Evolutionary conservation across 169 alveolate species (phyloP).

Genomic region (Amoebophrya sp.): DNA sequence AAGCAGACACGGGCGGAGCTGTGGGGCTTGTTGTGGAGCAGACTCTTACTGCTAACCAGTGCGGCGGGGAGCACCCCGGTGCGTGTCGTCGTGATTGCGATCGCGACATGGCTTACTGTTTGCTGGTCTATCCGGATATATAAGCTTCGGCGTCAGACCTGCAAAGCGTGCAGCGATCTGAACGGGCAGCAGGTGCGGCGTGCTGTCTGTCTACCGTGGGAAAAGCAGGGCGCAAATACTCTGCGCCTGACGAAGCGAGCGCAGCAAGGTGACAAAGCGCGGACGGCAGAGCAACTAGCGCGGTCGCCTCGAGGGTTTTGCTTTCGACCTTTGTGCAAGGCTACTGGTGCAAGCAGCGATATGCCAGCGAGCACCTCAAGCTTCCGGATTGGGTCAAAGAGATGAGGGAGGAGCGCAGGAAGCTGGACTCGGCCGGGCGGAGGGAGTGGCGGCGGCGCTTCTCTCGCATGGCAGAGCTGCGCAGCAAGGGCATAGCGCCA

Average conservation of each 20-base stretch:
- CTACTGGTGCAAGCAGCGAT: not conserved
- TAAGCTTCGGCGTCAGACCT: not conserved
- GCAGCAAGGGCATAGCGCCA: not conserved
- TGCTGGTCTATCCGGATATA: not conserved
- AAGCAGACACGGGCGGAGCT: not conserved
- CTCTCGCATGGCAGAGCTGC: not conserved
- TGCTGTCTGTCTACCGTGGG: not conserved
- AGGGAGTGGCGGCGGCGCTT: not conserved
- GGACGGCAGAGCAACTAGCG: not conserved
- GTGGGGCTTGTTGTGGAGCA: not conserved
- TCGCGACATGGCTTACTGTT: not conserved
- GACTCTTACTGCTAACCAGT: not conserved
- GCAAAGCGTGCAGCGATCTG: not conserved
- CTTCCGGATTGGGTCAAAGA: not conserved
- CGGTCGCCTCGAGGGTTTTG: not conserved
- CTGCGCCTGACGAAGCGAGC: not conserved
- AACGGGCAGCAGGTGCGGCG: not conserved
- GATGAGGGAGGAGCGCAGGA: not conserved
- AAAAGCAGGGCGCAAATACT: not conserved
- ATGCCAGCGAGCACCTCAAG: not conserved
- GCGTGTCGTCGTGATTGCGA: not conserved
- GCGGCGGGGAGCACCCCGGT: not conserved
- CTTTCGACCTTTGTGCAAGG: not conserved
- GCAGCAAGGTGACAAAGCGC: not conserved
- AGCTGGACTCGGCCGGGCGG: not conserved